These are phyloP conservation scores for Ascochyta fabae DNA, from an alignment of 2,329 filamentous ascomycete species.

Conservation along the genomic window DNA sequence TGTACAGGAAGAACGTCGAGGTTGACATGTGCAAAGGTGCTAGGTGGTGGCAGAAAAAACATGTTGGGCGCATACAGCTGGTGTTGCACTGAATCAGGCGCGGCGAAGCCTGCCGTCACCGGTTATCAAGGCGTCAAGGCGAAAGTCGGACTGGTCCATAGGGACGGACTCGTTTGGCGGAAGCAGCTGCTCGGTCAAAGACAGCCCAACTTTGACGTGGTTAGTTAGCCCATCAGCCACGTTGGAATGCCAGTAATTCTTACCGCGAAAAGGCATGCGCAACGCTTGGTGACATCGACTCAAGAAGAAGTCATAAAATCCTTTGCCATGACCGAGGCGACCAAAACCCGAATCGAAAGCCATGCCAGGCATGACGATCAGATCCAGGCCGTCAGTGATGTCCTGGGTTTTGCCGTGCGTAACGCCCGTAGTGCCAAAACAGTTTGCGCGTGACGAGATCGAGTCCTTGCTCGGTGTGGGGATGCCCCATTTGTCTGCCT, in stretches of 20 bases:
- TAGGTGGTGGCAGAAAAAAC: conserved; percentile 5
- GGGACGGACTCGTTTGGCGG: conserved; percentile 70
- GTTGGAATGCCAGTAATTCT: conserved; percentile 46
- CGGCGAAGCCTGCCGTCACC: conserved; percentile 66
- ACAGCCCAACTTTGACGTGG: conserved; percentile 70
- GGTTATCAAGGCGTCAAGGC: conserved; percentile 77
- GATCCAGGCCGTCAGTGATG: conserved; percentile 66
- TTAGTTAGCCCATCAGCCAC: conserved; percentile 44
- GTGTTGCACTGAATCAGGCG: conserved; percentile 15
- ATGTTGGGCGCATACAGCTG: conserved; percentile 2
- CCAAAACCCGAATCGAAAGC: conserved; percentile 81
- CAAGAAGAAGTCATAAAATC: conserved; percentile 96
- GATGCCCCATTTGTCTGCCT: conserved; percentile 89
- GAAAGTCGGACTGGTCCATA: conserved; percentile 77
- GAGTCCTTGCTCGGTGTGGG: conserved; percentile 77
- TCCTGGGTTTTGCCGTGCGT: conserved; percentile 45
- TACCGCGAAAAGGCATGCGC: conserved; percentile 66
- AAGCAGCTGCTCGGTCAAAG: conserved; percentile 85
- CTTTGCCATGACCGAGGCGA: conserved; percentile 90
- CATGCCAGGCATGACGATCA: conserved; percentile 91
- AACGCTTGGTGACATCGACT: conserved; percentile 68
- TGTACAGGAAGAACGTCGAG: conserved; percentile 12
- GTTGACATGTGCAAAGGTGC: conserved; percentile 2
- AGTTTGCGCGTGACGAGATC: conserved; percentile 71
- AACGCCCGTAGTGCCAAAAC: conserved; percentile 69